A percentile compares a stretch with the other conserved stretches of the same genome.
Conservation (phyloP, 805 yeast genomes). For the Candida suzukii region DNA sequence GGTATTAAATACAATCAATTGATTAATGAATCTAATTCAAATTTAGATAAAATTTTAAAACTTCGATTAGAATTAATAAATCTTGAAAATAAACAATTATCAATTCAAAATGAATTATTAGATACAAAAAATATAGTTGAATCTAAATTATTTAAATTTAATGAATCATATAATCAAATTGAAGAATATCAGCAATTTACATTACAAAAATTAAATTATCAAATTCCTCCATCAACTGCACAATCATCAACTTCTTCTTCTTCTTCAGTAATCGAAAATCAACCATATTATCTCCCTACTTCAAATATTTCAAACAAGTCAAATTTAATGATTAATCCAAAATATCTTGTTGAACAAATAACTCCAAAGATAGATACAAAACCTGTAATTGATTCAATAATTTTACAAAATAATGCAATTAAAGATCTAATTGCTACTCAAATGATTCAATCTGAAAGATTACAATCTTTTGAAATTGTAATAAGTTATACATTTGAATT, state of each 20-base stretch:
- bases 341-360: not conserved
- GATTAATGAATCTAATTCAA: slow-evolving; percentile 22
- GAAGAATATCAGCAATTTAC: slow-evolving; percentile 13
- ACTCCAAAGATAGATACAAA: not conserved
- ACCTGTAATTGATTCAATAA: not conserved
- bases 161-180: slow-evolving; percentile 24
- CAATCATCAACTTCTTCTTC: not conserved
- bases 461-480: not conserved
- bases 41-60: slow-evolving; percentile 31
- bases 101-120: slow-evolving; percentile 31
- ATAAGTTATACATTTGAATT: not conserved
- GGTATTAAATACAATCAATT: slow-evolving; percentile 34
- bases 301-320: not conserved
- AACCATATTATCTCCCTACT: not conserved
- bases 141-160: slow-evolving; percentile 37
- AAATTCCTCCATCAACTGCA: not conserved
- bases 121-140: slow-evolving; percentile 45
- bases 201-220: slow-evolving; percentile 7
- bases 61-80: slow-evolving; percentile 29
- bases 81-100: slow-evolving; percentile 27
- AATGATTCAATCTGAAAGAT: not conserved
- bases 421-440: not conserved
- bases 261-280: not conserved
- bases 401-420: not conserved
- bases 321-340: not conserved